Conservation (phyloP, 2,329 filamentous ascomycete species). For the Aspergillus aculeatinus region DNA sequence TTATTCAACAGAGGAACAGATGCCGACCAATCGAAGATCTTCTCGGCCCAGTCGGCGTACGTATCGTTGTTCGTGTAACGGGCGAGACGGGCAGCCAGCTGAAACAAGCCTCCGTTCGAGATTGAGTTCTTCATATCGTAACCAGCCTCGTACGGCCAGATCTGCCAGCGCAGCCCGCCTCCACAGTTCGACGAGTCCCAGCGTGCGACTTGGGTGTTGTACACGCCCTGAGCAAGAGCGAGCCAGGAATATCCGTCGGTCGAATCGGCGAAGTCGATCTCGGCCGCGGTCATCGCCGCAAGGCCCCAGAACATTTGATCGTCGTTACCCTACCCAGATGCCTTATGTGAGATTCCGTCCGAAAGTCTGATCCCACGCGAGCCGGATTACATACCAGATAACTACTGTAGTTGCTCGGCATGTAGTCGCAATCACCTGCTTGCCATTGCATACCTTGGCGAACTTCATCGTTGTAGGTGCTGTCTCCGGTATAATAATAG, state of each 20-base stretch:
- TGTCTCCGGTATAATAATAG: slow-evolving; percentile 66
- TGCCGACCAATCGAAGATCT: slow-evolving; percentile 62
- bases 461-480: slow-evolving; percentile 60
- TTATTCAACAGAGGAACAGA: slow-evolving; percentile 59
- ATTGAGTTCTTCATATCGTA: slow-evolving; percentile 82
- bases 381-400: slow-evolving; percentile 22
- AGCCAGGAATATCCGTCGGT: slow-evolving; percentile 43
- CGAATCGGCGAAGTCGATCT: slow-evolving; percentile 63
- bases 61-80: slow-evolving; percentile 63
- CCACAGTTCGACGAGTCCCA: slow-evolving; percentile 69
- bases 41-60: slow-evolving; percentile 62
- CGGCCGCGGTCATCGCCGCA: slow-evolving; percentile 66
- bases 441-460: slow-evolving; percentile 42
- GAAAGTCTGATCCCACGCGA: neutral
- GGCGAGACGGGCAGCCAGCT: slow-evolving; percentile 72
- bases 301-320: slow-evolving; percentile 72
- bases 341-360: neutral
- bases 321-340: slow-evolving; percentile 58
- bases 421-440: slow-evolving; percentile 37
- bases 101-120: slow-evolving; percentile 80
- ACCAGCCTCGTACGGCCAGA: slow-evolving; percentile 73
- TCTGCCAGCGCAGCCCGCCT: slow-evolving; percentile 79
- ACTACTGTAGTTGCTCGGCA: slow-evolving; percentile 39
- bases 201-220: slow-evolving; percentile 66
- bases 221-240: slow-evolving; percentile 68